Percentiles rank a stretch among this genome's conserved stretches.
These are phyloP conservation scores for Debaryomyces sp. DNA, from an alignment of 1,139 yeast genomes.

Conservation along the genomic window DNA sequence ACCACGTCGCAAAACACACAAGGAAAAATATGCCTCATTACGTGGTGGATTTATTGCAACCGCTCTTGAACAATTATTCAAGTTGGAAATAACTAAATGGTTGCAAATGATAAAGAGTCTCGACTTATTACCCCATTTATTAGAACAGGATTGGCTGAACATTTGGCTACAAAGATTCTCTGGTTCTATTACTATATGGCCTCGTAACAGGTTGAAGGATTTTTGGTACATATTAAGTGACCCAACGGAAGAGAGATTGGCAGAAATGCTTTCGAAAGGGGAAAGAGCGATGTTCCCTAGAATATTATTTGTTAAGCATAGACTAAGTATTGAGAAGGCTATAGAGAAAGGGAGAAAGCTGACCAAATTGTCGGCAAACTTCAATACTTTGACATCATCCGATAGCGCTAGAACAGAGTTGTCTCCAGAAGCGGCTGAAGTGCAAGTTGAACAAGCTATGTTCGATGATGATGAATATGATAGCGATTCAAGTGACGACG, in stretches of 20 bases:
- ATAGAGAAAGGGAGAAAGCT: constrained; percentile 53
- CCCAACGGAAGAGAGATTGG: constrained; percentile 62
- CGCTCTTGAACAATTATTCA: constrained; percentile 69
- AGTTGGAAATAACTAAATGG: constrained; percentile 78
- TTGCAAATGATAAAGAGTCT: constrained; percentile 64
- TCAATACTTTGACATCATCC: neutral
- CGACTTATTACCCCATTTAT: constrained; percentile 66
- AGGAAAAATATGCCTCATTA: constrained; percentile 45
- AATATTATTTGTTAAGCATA: constrained; percentile 62
- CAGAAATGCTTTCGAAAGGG: constrained; percentile 61
- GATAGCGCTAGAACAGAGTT: neutral
- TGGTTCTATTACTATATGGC: constrained; percentile 80
- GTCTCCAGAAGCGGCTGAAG: constrained; percentile 9
- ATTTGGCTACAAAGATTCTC: constrained; percentile 74
- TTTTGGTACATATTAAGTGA: constrained; percentile 68
- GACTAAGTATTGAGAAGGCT: constrained; percentile 64
- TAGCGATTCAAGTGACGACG: constrained; percentile 12
- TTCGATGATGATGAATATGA: constrained; percentile 18
- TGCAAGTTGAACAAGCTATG: constrained; percentile 10
- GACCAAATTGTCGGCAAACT: constrained; percentile 19
- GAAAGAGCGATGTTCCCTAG: constrained; percentile 70
- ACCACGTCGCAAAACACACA: constrained; percentile 49
- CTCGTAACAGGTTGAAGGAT: constrained; percentile 60
- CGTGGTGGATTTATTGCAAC: constrained; percentile 80
- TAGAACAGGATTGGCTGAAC: constrained; percentile 82